A percentile compares a stretch with the other conserved stretches of the same genome.
These are phyloP conservation scores for Chrysoporthe austroafricana DNA, from an alignment of 2,329 filamentous ascomycete species.

Conservation along the genomic window DNA sequence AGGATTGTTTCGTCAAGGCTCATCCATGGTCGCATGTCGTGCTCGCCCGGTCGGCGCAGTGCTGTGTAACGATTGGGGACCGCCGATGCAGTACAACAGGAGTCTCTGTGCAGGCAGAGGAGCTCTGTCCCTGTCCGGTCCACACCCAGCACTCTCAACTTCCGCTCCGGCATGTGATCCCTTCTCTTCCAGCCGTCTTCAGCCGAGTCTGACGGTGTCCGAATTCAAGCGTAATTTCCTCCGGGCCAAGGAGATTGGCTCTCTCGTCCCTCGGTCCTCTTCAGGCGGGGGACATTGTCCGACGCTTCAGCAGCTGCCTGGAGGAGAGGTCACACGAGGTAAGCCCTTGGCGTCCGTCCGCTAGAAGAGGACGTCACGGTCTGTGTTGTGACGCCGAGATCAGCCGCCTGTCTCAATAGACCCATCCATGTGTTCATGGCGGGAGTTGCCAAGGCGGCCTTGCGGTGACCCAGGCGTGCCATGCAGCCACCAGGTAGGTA, in stretches of 20 bases:
- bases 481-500: background rate
- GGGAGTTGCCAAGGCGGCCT: background rate
- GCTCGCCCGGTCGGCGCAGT: background rate
- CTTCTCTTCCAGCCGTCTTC: background rate
- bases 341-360: slow-evolving; percentile 1
- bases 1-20: background rate
- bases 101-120: background rate
- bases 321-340: background rate
- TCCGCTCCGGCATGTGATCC: background rate
- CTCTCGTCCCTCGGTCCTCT: background rate
- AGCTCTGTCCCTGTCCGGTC: background rate
- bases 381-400: background rate
- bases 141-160: background rate
- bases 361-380: background rate
- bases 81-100: slow-evolving; percentile 5
- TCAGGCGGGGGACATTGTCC: background rate
- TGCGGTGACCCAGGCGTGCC: too few relatives aligned
- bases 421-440: background rate
- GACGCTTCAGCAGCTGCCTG: background rate
- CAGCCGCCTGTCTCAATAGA: background rate
- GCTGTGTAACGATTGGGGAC: background rate
- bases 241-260: background rate
- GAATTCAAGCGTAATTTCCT: background rate
- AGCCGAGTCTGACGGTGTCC: background rate
- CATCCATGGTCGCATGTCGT: background rate